Base-by-base conservation (phyloP, 1,284 basidiomycete species). In the Cryptococcus hybrid region DNA sequence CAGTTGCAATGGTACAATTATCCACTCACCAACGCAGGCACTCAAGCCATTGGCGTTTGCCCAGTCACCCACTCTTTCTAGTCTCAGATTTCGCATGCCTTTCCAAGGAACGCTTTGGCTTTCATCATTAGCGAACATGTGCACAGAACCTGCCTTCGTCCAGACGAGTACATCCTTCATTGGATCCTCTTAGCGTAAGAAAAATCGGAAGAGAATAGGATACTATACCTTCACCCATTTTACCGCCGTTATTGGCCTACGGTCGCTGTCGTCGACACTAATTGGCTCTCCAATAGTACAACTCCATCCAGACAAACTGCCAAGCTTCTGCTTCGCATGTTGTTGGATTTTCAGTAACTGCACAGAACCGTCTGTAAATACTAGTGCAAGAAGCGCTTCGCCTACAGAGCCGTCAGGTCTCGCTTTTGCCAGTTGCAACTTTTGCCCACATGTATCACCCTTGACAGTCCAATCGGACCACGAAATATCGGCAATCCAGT, bases 21-120 rank as follows among this genome's bases (percentile, higher is more conserved):
- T 2, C 1, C 35, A 60, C 73, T 53, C 34, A 75, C 75, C 70
- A 12, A 73, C 59, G 53, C 67, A 70, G 7, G 64, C 55, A 7
- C 55, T 60, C 1, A 74, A 51, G 1, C 60, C 63, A 48, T 70
- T 75, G 18, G 68, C 68, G 7, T 73, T 63, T 7, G 75, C 73
- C 73, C 73, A 77, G 53, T 72, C 67, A 9, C 75, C 75, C 3
- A 74, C 63, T 39, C 63, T 51, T 7, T 63, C 55, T 8, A 75
- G 55, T 3, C 60, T 60, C 3, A 69, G 36, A 2, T 34, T 49
- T 39, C 58, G 52, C 13, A 59, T 44, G 0, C 64, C 64, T 7
- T 47, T 35, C 70, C 66, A 69, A 1, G 40, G 30, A 2, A 57
- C 52, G 2, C 43, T 54, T 6, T 34, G 24, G 13, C 49, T 49